phyloP scores from a whole-genome alignment of 495 filamentous ascomycete species.

The Aspergillus ellipticus region DNA sequence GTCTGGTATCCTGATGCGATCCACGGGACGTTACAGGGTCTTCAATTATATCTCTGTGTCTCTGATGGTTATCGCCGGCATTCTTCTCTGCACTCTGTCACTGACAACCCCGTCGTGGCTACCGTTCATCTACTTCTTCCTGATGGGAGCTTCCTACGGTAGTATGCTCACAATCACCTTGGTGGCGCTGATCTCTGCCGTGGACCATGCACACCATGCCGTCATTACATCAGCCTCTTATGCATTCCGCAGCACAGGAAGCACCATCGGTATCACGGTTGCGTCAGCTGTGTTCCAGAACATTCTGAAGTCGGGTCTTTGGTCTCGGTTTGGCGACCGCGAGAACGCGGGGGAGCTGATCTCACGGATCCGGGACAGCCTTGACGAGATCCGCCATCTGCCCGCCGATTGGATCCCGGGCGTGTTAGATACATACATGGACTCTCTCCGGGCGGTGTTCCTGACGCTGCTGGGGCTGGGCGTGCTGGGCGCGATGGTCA shows the following conservation, averaged over 20 bases:
- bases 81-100: conserved; percentile 50
- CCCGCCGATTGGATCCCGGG: conserved; percentile 66
- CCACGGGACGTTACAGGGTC: conserved; percentile 65
- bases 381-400: conserved; percentile 68
- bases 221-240: conserved; percentile 82
- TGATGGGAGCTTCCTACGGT: conserved; percentile 68
- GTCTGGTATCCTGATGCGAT: conserved; percentile 71
- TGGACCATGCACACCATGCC: conserved; percentile 78
- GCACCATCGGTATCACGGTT: conserved; percentile 77
- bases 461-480: conserved; percentile 59
- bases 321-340: conserved; percentile 62
- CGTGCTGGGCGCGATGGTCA: conserved; percentile 55
- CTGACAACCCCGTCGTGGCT: conserved; percentile 57
- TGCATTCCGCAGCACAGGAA: conserved; percentile 76
- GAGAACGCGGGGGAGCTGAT: conserved; percentile 68
- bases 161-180: conserved; percentile 77
- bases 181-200: conserved; percentile 74
- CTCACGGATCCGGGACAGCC: conserved; percentile 62
- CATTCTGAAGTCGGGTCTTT: conserved; percentile 52
- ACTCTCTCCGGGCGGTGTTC: conserved; percentile 73
- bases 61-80: conserved; percentile 49
- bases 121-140: conserved; percentile 64
- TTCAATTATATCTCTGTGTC: conserved; percentile 53
- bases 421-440: conserved; percentile 71
- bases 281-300: conserved; percentile 81